Conservation (phyloP, 768 basidiomycete species). For the Russula virescens region DNA sequence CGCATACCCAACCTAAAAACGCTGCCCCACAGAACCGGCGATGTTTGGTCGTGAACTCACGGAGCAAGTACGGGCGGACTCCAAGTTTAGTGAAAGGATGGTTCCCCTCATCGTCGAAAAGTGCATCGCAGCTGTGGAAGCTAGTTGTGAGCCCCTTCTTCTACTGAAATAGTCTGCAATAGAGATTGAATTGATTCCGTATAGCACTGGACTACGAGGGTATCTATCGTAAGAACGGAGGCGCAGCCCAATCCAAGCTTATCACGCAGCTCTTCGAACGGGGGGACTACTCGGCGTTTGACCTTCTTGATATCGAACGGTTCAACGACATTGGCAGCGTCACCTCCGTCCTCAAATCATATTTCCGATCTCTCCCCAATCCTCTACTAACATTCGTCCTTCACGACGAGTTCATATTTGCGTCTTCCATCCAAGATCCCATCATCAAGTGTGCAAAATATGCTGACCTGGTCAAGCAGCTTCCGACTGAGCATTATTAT, state of each 20-base stretch:
- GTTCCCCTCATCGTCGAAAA: slow-evolving; percentile 92
- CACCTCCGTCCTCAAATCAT: slow-evolving; percentile 94
- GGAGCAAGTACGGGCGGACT: slow-evolving; percentile 76
- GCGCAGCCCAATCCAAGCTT: slow-evolving; percentile 82
- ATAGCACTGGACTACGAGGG: slow-evolving; percentile 93
- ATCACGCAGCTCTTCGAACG: slow-evolving; percentile 95
- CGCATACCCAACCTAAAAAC: slow-evolving; percentile 18
- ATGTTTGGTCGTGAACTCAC: slow-evolving; percentile 89
- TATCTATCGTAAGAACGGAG: slow-evolving; percentile 96
- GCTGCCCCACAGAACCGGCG: slow-evolving; percentile 55
- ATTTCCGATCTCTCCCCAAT: slow-evolving; percentile 88
- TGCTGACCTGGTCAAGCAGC: slow-evolving; percentile 60
- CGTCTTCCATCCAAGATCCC: slow-evolving; percentile 63
- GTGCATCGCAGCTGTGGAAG: slow-evolving; percentile 92
- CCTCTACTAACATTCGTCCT: slow-evolving; percentile 88
- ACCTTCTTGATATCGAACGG: slow-evolving; percentile 75
- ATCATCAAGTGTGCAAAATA: slow-evolving; percentile 54
- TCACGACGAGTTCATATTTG: slow-evolving; percentile 83
- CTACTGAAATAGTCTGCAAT: neutral
- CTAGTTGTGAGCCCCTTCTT: slow-evolving; percentile 52
- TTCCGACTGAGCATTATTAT: slow-evolving; percentile 85
- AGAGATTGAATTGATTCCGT: neutral
- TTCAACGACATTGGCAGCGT: slow-evolving; percentile 98
- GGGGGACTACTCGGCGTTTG: slow-evolving; percentile 85
- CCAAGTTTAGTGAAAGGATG: slow-evolving; percentile 49